phyloP scores from a whole-genome alignment of 2,329 filamentous ascomycete genomes.

The Acephala macrosclerotiorum region DNA sequence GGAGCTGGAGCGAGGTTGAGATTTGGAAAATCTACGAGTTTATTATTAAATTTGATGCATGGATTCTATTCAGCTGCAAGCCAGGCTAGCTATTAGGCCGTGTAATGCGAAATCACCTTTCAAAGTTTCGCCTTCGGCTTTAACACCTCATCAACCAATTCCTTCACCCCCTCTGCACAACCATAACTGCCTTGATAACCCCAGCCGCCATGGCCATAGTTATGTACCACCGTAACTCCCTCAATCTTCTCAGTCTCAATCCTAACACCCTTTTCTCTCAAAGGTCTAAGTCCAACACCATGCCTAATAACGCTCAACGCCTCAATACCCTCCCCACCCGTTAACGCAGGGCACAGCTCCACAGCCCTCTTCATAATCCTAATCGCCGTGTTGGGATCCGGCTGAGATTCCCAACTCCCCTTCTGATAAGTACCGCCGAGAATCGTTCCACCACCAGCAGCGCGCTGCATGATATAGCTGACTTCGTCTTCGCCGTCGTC shows the following conservation, averaged over 20 bases:
- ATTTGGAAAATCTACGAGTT: neutral
- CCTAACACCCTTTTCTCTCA: slow-evolving; percentile 65
- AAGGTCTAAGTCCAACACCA: slow-evolving; percentile 70
- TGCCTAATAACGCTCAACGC: slow-evolving; percentile 70
- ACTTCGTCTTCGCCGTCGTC: slow-evolving; percentile 70
- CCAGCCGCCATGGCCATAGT: slow-evolving; percentile 68
- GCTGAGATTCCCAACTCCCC: slow-evolving; percentile 67
- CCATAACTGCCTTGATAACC: slow-evolving; percentile 73
- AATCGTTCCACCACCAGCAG: slow-evolving; percentile 70
- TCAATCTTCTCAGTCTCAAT: slow-evolving; percentile 68
- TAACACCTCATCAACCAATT: slow-evolving; percentile 65
- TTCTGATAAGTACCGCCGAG: slow-evolving; percentile 73
- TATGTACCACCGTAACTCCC: slow-evolving; percentile 63
- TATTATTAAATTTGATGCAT: slow-evolving; percentile 1
- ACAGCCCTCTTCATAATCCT: slow-evolving; percentile 74
- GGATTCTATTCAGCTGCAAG: neutral
- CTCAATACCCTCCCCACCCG: slow-evolving; percentile 65
- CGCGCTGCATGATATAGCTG: slow-evolving; percentile 73
- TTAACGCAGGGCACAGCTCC: slow-evolving; percentile 58
- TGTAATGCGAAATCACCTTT: neutral
- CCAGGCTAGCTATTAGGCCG: neutral
- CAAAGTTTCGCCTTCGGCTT: slow-evolving; percentile 33
- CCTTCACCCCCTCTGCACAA: slow-evolving; percentile 70
- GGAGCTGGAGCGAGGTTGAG: neutral
- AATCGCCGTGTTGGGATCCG: slow-evolving; percentile 67